These are phyloP conservation scores for Barbatosphaeria neglecta DNA, from an alignment of 495 filamentous ascomycete species.

Conservation along the genomic window DNA sequence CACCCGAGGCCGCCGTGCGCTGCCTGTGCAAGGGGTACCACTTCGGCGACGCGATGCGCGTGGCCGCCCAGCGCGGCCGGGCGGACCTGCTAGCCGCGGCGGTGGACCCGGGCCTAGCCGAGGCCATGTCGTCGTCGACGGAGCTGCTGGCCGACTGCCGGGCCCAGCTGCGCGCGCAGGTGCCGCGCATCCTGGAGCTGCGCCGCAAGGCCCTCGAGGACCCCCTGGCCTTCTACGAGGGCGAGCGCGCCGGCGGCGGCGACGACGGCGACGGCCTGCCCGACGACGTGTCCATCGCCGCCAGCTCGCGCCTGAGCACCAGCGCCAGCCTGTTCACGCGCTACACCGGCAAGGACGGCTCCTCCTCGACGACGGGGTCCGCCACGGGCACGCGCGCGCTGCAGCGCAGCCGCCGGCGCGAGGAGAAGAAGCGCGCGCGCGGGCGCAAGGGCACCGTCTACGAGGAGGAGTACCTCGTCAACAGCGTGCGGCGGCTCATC, in stretches of 20 bases:
- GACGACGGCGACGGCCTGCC: slow-evolving; percentile 58
- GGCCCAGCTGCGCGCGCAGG: slow-evolving; percentile 67
- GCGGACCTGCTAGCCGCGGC: slow-evolving; percentile 36
- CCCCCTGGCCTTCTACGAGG: slow-evolving; percentile 66
- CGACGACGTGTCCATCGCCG: slow-evolving; percentile 83
- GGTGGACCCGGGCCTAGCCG: slow-evolving; percentile 66
- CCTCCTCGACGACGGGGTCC: slow-evolving; percentile 54
- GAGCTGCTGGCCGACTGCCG: slow-evolving; percentile 90
- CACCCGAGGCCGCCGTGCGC: slow-evolving; percentile 52
- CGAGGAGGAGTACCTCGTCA: slow-evolving; percentile 93
- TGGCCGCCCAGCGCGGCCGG: slow-evolving; percentile 33
- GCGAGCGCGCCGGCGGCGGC: slow-evolving; percentile 41
- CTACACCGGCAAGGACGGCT: slow-evolving; percentile 59
- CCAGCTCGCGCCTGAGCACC: slow-evolving; percentile 67
- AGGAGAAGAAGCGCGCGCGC: slow-evolving; percentile 88
- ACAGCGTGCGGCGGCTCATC: slow-evolving; percentile 69
- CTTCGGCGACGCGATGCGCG: slow-evolving; percentile 72
- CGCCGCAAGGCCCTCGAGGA: slow-evolving; percentile 68
- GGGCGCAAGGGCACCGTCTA: slow-evolving; percentile 95
- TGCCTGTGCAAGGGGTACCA: slow-evolving; percentile 72
- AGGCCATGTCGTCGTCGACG: slow-evolving; percentile 63
- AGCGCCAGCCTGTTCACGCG: slow-evolving; percentile 77
- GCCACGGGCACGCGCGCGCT: slow-evolving; percentile 61
- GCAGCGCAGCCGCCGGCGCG: slow-evolving; percentile 68
- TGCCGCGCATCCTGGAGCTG: slow-evolving; percentile 73